These are phyloP conservation scores for Mycena alexandri DNA, from an alignment of 768 basidiomycete species.

Conservation along the genomic window DNA sequence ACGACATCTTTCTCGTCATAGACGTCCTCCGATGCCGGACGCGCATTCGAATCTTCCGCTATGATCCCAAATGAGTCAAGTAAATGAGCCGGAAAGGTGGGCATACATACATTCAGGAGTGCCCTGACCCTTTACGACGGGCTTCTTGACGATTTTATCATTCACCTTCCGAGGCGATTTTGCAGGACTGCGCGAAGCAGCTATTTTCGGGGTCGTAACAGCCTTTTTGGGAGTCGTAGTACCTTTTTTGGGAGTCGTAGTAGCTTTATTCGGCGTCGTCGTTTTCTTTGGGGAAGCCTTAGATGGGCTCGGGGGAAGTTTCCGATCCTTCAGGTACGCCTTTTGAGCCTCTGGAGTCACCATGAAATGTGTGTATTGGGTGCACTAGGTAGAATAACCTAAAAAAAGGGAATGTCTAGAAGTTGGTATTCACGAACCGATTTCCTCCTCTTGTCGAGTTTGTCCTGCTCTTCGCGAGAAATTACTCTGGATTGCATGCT, in stretches of 20 bases:
- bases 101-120: constrained; percentile 14
- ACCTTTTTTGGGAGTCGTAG: no score
- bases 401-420: background rate
- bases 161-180: background rate
- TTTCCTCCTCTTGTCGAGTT: constrained; percentile 19
- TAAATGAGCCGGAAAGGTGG: no score
- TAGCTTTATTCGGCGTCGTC: background rate
- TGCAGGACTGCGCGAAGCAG: background rate
- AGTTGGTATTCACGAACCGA: background rate
- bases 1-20: background rate
- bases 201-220: background rate
- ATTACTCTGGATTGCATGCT: constrained; percentile 22
- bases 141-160: background rate
- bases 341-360: constrained; percentile 34
- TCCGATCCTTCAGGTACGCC: constrained; percentile 23
- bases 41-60: background rate
- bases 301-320: background rate
- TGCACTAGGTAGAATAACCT: background rate
- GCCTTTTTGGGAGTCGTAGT: background rate
- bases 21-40: background rate
- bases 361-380: constrained; percentile 29
- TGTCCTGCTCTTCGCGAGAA: constrained; percentile 15
- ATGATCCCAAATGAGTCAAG: background rate
- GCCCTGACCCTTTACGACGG: background rate
- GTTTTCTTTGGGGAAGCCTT: constrained; percentile 9